Evolutionary conservation across 176 grass and related monocot genomes (phyloP), one percentile per base, ranked within the genome.

Genomic region (Avena sativa): DNA sequence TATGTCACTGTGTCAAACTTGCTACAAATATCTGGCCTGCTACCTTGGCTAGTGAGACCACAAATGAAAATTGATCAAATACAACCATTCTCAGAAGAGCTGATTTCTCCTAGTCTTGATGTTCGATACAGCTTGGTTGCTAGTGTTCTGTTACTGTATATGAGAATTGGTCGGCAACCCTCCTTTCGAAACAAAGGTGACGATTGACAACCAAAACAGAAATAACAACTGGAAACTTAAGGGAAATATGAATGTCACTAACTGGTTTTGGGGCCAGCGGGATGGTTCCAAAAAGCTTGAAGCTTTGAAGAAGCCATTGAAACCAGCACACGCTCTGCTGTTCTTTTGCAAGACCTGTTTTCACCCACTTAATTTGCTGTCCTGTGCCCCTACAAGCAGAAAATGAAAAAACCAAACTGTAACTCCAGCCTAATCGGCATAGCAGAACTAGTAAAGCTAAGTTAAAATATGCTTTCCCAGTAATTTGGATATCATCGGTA

Each of bases 191-290:
- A 67, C 23, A 81, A 58, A 66, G 32, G 6, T 40, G 49, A 59
- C 8, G 21, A 26, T 8, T 69, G 36, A 76, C 12, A 48, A 20
- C 9, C 49, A 60, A n/a, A 28, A 89, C 49, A 89, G 77, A 68
- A 85, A 53, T 32, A 60, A 32, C 1, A 73, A 66, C 58, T 4
- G 23, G 12, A 61, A 82, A 21, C 68, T 60, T 50, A 76, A 70
- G 14, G 49, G 4, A 38, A 65, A 61, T 48, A 86, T 1, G 15
- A 46, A 47, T 90, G 46, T 12, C 84, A 80, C 25, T 83, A 84
- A 95, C 92, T 98, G 70, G 96, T 95, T 95, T 94, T 98, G 51
- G 96, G 93, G 86, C 96, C 96, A 77, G 93, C 96, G 61, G 96
- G 93, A 81, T 98, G 93, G 79, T 94, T 98, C 96, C 81, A 98